Conservation (phyloP, 208 protist genomes). For the Acanthamoeba sp. region DNA sequence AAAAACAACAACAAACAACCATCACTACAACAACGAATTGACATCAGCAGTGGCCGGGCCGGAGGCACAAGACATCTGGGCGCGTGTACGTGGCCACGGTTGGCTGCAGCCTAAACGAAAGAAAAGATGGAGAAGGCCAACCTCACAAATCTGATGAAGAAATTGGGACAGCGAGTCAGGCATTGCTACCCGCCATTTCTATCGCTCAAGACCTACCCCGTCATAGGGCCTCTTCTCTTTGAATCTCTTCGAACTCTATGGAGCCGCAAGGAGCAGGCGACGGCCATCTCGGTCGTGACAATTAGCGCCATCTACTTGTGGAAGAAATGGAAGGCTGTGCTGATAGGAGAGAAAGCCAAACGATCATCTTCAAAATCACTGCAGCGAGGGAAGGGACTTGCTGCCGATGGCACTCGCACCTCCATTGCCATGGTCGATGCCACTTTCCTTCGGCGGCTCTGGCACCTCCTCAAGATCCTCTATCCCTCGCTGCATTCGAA, state of each 20-base stretch:
- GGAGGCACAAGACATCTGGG: background rate
- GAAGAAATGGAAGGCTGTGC: conserved; percentile 50
- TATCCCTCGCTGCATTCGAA: background rate
- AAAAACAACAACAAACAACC: no score
- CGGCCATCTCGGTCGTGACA: background rate
- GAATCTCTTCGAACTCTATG: background rate
- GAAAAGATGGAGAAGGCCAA: conserved; percentile 20
- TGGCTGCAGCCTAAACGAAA: background rate
- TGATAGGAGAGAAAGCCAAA: conserved; percentile 1
- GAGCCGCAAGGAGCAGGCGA: background rate
- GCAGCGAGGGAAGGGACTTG: conserved; percentile 1
- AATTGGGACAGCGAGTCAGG: background rate
- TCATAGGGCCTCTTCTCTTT: background rate
- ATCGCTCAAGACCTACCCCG: conserved; percentile 4
- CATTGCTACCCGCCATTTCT: conserved; percentile 10
- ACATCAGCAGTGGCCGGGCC: no score
- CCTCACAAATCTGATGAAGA: conserved; percentile 29
- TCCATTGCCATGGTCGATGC: background rate
- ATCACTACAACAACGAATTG: no score
- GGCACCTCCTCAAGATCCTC: conserved; percentile 27
- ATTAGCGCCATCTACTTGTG: background rate
- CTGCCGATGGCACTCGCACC: background rate
- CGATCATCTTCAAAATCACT: background rate
- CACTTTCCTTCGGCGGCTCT: background rate
- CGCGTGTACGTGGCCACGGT: background rate